phyloP scores from a whole-genome alignment of 306 rosid species.

The Gastrolobium villosum region DNA sequence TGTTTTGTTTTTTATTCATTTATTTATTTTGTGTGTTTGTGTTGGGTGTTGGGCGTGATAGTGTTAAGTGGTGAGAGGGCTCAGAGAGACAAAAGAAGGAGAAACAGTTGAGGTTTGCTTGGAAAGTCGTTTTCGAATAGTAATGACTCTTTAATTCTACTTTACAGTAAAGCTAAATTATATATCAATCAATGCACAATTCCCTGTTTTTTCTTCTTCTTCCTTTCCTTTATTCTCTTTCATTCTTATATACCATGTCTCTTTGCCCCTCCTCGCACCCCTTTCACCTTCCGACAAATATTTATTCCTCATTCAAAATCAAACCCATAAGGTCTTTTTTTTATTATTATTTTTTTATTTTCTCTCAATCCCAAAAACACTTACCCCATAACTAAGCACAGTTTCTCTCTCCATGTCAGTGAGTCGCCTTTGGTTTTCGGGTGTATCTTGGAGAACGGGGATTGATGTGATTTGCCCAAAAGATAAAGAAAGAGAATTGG shows the following conservation, averaged over 20 bases:
- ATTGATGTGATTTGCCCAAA: conserved; percentile 56
- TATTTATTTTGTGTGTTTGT: background rate
- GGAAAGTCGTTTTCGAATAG: conserved; percentile 82
- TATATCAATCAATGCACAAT: conserved; percentile 20
- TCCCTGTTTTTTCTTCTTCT: background rate
- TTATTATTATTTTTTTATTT: background rate
- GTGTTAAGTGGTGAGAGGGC: conserved; percentile 22
- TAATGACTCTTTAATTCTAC: conserved; percentile 55
- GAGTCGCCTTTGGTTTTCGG: conserved; percentile 48
- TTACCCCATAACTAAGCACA: background rate
- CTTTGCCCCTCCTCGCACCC: conserved; percentile 47
- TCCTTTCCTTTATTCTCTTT: conserved; percentile 2
- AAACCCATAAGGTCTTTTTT: background rate
- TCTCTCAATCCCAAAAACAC: conserved; percentile 46
- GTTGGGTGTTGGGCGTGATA: background rate
- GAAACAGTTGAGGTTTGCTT: conserved; percentile 60
- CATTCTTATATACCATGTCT: conserved; percentile 41
- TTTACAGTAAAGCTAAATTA: conserved; percentile 45
- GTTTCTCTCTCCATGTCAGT: conserved; percentile 41
- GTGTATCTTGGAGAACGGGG: conserved; percentile 41
- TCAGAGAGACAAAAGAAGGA: conserved; percentile 30
- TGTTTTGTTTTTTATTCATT: background rate
- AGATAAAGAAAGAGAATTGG: conserved; percentile 48
- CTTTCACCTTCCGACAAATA: conserved; percentile 58
- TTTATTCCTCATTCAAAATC: conserved; percentile 45